Evolutionary conservation across 257 asterid species (phyloP).

Genomic region (Solanum piurae): DNA sequence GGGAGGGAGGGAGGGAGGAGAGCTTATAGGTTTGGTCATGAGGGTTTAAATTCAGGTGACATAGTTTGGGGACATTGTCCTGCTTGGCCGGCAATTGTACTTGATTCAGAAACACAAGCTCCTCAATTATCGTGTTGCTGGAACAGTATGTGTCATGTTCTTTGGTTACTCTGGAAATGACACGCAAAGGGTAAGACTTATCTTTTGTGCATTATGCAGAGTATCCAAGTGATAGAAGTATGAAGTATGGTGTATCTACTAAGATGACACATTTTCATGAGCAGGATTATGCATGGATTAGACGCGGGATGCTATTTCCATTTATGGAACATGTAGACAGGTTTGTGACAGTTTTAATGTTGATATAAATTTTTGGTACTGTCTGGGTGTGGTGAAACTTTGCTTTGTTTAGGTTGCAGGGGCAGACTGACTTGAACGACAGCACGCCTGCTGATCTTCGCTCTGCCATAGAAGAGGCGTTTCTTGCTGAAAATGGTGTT

Average conservation of each 20-base stretch:
- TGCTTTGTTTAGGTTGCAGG: no score
- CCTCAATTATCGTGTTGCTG: conserved; percentile 55
- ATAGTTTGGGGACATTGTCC: conserved; percentile 80
- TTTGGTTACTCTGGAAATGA: conserved; percentile 95
- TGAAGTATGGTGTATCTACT: conserved; percentile 11
- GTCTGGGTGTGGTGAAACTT: no score
- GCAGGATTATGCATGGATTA: conserved; percentile 95
- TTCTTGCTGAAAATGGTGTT: conserved; percentile 79
- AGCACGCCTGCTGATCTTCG: no score
- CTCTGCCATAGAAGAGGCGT: no score
- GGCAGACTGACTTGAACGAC: no score
- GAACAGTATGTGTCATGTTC: conserved; percentile 83
- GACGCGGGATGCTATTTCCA: conserved; percentile 78
- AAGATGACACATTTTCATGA: conserved; percentile 15
- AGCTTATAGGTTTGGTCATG: conserved; percentile 19
- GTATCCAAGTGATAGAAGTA: not conserved
- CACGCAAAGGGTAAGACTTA: conserved; percentile 70
- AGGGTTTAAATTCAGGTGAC: conserved; percentile 62
- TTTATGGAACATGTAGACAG: conserved; percentile 82
- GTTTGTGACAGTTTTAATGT: conserved; percentile 47
- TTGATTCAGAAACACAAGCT: conserved; percentile 60
- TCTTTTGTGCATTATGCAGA: not conserved
- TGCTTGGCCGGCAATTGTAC: conserved; percentile 97
- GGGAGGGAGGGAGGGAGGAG: conserved; percentile 12
- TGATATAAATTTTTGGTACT: no score